Conservation (phyloP, 2,329 filamentous ascomycete genomes). For the Leptographium lundbergii region DNA sequence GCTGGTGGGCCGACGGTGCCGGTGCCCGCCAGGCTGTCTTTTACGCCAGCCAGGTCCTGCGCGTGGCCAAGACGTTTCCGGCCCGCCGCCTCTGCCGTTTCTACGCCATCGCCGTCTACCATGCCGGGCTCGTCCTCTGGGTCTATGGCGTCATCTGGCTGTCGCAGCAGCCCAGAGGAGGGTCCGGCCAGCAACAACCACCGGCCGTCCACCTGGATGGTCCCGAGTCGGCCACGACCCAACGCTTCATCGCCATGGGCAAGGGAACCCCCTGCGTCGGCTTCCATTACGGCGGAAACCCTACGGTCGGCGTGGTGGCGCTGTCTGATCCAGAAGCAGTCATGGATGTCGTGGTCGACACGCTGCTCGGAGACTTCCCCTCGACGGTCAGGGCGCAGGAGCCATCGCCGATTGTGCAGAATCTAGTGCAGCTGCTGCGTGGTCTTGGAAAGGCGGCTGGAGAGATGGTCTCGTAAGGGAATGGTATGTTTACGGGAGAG, state of each 20-base stretch:
- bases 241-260: slow-evolving; percentile 43
- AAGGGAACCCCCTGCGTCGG: slow-evolving; percentile 26
- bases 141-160: slow-evolving; percentile 45
- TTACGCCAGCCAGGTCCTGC: slow-evolving; percentile 12
- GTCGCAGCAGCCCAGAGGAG: not conserved
- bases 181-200: not conserved
- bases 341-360: slow-evolving; percentile 44
- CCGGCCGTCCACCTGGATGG: not conserved
- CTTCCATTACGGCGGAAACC: slow-evolving; percentile 22
- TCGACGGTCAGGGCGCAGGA: slow-evolving; percentile 19
- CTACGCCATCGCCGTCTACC: slow-evolving; percentile 55
- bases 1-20: slow-evolving; percentile 9
- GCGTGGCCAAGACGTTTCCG: slow-evolving; percentile 17
- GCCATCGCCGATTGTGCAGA: slow-evolving; percentile 52
- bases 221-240: not conserved
- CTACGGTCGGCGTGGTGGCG: slow-evolving; percentile 19
- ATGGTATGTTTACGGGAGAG: too few relatives aligned
- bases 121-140: slow-evolving; percentile 57
- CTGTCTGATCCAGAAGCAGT: slow-evolving; percentile 44
- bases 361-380: slow-evolving; percentile 40
- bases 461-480: not conserved
- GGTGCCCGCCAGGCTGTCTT: slow-evolving; percentile 10
- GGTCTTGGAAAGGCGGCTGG: slow-evolving; percentile 41
- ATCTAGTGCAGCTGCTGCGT: slow-evolving; percentile 49
- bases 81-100: slow-evolving; percentile 48